Conservation (phyloP, 2,329 filamentous ascomycete species). For the Fusarium sp. region DNA sequence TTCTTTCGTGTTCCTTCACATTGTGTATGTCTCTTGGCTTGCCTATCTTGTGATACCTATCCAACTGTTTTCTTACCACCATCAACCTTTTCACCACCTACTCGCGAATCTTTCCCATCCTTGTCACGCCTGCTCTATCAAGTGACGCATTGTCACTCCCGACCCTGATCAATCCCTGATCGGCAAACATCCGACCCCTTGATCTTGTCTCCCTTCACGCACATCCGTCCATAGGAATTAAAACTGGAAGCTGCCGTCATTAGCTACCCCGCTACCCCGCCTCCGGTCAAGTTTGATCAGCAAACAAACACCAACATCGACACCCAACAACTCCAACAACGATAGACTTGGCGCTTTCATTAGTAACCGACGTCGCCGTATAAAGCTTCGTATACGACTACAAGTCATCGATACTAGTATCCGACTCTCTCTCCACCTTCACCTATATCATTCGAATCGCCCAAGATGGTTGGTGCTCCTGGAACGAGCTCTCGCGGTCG, state of each 20-base stretch:
- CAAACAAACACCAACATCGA: conserved; percentile 29
- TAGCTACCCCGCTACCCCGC: conserved; percentile 55
- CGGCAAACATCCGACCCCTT: conserved; percentile 1
- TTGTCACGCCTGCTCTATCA: not conserved
- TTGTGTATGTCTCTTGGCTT: not conserved
- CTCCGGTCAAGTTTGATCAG: conserved; percentile 40
- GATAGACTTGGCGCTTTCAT: conserved; percentile 1
- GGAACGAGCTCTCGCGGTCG: conserved; percentile 75
- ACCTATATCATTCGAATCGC: conserved; percentile 9
- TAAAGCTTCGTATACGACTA: not conserved
- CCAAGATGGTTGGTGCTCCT: conserved; percentile 61
- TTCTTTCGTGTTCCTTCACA: not conserved
- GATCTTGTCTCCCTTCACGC: conserved; percentile 8
- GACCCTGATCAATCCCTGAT: conserved; percentile 23
- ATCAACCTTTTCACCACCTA: not conserved
- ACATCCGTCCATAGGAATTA: not conserved
- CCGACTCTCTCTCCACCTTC: not conserved
- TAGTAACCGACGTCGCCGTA: not conserved
- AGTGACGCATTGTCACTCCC: not conserved
- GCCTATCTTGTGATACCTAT: not conserved
- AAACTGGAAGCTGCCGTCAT: conserved; percentile 29
- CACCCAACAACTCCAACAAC: conserved; percentile 6
- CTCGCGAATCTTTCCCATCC: not conserved
- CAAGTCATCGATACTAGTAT: not conserved
- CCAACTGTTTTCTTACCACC: not conserved